A percentile compares a stretch with the other conserved stretches of the same genome.
Conservation (phyloP, 148 eudicot species). For the Camellia japonica region DNA sequence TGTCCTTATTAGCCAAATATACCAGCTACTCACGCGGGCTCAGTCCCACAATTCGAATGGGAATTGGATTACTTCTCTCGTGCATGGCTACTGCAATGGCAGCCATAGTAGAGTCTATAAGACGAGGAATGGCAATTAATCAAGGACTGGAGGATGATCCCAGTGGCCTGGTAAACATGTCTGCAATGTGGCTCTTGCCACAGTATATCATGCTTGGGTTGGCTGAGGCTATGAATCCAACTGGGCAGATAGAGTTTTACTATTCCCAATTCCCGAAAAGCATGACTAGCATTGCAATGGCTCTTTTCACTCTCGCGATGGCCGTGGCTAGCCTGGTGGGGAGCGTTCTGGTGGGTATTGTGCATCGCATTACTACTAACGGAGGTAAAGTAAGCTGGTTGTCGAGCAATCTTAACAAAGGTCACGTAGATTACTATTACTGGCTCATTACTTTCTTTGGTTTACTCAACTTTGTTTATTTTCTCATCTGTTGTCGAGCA, state of each 20-base stretch:
- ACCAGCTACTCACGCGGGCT: conserved; percentile 1
- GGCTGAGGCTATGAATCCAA: conserved; percentile 29
- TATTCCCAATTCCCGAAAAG: conserved; percentile 24
- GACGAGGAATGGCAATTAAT: conserved; percentile 22
- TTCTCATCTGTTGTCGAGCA: conserved; percentile 16
- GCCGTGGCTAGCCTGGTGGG: conserved; percentile 22
- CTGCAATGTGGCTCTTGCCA: conserved; percentile 49
- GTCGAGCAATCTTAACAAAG: conserved; percentile 28
- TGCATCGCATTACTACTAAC: conserved; percentile 10
- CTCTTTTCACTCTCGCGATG: conserved; percentile 18
- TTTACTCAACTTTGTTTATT: conserved; percentile 19
- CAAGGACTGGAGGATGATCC: conserved; percentile 29
- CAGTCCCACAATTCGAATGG: conserved; percentile 16
- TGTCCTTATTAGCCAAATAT: conserved; percentile 27
- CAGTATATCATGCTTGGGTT: conserved; percentile 34
- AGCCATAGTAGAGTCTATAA: conserved; percentile 19
- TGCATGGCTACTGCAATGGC: conserved; percentile 3
- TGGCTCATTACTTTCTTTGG: conserved; percentile 22
- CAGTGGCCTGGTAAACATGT: conserved; percentile 32
- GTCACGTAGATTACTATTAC: conserved; percentile 29
- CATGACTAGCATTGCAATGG: conserved; percentile 25
- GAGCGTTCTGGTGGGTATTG: conserved; percentile 17
- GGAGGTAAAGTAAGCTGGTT: conserved; percentile 29
- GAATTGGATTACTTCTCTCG: conserved; percentile 13
- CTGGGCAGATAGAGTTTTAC: conserved; percentile 30